Evolutionary conservation across 2,329 filamentous ascomycete genomes (phyloP), one percentile per base, ranked within the genome.

Genomic region (Trichoderma sp.): DNA sequence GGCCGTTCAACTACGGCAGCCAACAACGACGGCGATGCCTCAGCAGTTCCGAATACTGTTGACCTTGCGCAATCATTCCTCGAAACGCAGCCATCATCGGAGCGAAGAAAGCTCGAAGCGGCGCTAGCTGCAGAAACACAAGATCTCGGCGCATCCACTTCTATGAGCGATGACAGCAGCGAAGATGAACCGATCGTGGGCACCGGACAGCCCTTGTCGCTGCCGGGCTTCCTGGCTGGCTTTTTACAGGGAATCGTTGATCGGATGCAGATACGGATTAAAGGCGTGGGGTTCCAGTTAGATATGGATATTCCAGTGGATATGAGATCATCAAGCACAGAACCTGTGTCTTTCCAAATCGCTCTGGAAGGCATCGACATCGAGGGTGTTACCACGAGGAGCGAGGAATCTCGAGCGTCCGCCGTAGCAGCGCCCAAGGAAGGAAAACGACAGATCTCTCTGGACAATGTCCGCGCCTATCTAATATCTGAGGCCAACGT

Each of bases 41-140:
- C 80, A 1, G 75, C 83, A 6, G 85, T 94, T 3, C 93, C 92
- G 0, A 91, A 92, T 28, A 88, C 91, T 2, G 88, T 90, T 71
- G 91, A 94, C 74, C 84, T 96, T 15, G 92, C 93, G 15, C 88
- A 92, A 77, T 95, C 92, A 0, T 95, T 95, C 78, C 84, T 95
- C n/a, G 86, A 92, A 74, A 88, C 91, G 2, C 90, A 94, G 77
- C 89, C 92, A 13, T 82, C 83, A 6, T 85, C 88, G 63, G 91
- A 94, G 76, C 90, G 88, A 74, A 85, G 84, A 71, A 87, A 91
- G 77, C 84, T 95, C 28, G 91, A 94, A 78, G 88, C 91, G 63
- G 91, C 91, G 9, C 81, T 95, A 17, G 84, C 87, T 23, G 87
- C 89, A 1, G 88, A 92, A 77, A 87, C 86, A 1, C 86, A 89